These are phyloP conservation scores for Aotearoamyces nothofagi DNA, from an alignment of 2,329 filamentous ascomycete genomes.

Conservation along the genomic window DNA sequence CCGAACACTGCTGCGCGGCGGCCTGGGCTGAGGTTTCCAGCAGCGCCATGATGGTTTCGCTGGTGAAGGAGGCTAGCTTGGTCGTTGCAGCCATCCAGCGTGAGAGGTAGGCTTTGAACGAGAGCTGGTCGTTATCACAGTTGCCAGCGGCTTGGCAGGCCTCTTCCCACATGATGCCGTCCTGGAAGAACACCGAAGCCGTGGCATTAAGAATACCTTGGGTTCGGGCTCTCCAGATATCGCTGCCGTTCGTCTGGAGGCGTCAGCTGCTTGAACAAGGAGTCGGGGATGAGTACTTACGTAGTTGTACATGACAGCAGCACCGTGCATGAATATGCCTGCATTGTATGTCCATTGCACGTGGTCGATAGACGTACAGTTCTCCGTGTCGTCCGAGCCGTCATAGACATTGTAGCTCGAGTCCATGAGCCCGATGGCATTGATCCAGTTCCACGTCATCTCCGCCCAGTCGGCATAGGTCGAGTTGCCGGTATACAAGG, in stretches of 20 bases:
- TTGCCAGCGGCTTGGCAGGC: conserved; percentile 45
- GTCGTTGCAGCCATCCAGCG: conserved; percentile 45
- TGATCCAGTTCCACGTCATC: conserved; percentile 56
- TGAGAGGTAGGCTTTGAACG: conserved; percentile 50
- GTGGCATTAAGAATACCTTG: conserved; percentile 37
- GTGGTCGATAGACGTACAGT: conserved; percentile 39
- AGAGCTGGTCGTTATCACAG: conserved; percentile 46
- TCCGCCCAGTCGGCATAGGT: conserved; percentile 68
- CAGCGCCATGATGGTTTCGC: conserved; percentile 33
- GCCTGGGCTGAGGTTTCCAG: conserved; percentile 38
- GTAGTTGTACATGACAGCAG: conserved; percentile 54
- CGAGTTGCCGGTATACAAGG: conserved; percentile 61
- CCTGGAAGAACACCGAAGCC: conserved; percentile 36
- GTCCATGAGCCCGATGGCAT: conserved; percentile 40
- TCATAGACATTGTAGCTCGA: conserved; percentile 43
- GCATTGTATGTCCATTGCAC: conserved; percentile 58
- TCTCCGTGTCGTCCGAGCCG: conserved; percentile 36
- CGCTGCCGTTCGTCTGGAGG: conserved; percentile 26
- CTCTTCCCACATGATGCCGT: conserved; percentile 44
- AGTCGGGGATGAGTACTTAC: conserved; percentile 19
- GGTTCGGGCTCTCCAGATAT: conserved; percentile 40
- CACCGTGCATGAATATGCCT: conserved; percentile 51
- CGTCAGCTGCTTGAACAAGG: background rate
- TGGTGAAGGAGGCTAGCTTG: conserved; percentile 47
- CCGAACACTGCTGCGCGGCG: conserved; percentile 40